phyloP scores from a whole-genome alignment of 2,329 filamentous ascomycete genomes.

The Diaporthe citri region DNA sequence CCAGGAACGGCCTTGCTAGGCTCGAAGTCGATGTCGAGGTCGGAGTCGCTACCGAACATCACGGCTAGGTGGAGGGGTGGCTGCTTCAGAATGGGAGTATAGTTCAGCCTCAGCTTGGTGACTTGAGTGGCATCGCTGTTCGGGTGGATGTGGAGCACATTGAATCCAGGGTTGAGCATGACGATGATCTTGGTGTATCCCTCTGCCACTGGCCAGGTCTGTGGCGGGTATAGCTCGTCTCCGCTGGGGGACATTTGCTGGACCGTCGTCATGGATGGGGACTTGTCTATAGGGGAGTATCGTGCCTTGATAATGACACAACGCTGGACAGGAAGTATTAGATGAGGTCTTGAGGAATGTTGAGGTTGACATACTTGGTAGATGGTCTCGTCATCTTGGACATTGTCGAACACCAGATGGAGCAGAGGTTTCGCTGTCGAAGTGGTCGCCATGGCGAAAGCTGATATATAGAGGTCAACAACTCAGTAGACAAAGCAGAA shows the following conservation, averaged over 20 bases:
- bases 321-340: not conserved
- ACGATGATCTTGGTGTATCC: not conserved
- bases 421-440: not conserved
- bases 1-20: too few species aligned
- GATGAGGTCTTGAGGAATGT: rapidly evolving
- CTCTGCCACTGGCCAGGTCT: not conserved
- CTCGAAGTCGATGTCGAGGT: not conserved
- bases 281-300: not conserved
- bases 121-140: not conserved
- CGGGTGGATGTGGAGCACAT: not conserved
- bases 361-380: not conserved
- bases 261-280: not conserved
- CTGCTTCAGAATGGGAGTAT: not conserved
- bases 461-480: not conserved
- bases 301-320: not conserved
- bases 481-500: too few species aligned
- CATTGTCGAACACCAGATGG: not conserved
- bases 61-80: not conserved
- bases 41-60: not conserved
- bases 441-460: not conserved
- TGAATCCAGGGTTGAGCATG: not conserved
- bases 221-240: not conserved
- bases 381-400: not conserved
- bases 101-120: not conserved
- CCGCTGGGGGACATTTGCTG: not conserved